These are phyloP conservation scores for Cyberlindnera euphorbiiphila DNA, from an alignment of 805 yeast species.

Conservation along the genomic window DNA sequence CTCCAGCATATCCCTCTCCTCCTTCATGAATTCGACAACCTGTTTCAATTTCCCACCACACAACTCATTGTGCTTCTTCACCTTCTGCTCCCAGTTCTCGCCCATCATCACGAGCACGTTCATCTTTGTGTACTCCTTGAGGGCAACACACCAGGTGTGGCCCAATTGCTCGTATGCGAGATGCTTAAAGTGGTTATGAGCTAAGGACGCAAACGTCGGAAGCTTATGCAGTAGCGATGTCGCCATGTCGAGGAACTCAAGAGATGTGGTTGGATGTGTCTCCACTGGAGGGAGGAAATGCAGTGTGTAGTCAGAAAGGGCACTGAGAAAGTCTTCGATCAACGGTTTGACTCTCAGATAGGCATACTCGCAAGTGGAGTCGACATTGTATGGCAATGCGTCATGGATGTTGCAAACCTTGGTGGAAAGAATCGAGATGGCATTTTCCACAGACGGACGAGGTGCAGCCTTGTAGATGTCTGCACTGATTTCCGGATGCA, in stretches of 20 bases:
- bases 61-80: constrained; percentile 41
- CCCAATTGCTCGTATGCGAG: constrained; percentile 60
- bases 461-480: constrained; percentile 53
- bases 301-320: constrained; percentile 69
- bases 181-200: constrained; percentile 37
- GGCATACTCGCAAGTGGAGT: constrained; percentile 68
- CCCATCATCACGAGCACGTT: constrained; percentile 31
- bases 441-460: constrained; percentile 50
- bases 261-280: constrained; percentile 43
- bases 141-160: constrained; percentile 50
- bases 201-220: constrained; percentile 58
- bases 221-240: constrained; percentile 55
- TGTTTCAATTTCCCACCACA: constrained; percentile 40
- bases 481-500: constrained; percentile 59
- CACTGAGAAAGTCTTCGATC: constrained; percentile 64
- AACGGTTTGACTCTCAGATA: constrained; percentile 66
- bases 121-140: constrained; percentile 32
- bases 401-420: constrained; percentile 38
- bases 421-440: constrained; percentile 45
- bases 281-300: constrained; percentile 72
- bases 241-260: constrained; percentile 60
- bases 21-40: constrained; percentile 42
- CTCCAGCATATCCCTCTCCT: constrained; percentile 33
- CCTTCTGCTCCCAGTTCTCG: constrained; percentile 37
- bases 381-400: constrained; percentile 73